Percentiles rank a stretch among this genome's conserved stretches.
Conservation (phyloP, 345 rosid genomes). For the Hypericum perforatum region DNA sequence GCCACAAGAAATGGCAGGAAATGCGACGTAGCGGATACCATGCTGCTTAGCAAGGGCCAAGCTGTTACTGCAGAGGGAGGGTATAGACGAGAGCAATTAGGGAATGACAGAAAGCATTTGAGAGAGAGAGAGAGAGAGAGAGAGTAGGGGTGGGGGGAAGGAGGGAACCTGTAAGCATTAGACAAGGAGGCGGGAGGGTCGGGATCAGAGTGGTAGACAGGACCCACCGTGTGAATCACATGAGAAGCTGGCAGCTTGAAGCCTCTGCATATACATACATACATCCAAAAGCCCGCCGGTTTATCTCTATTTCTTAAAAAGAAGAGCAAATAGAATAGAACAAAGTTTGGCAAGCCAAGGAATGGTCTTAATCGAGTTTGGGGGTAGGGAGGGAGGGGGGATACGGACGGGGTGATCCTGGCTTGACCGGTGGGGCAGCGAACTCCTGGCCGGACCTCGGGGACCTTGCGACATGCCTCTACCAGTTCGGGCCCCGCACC, state of each 20-base stretch:
- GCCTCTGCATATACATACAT: constrained; percentile 52
- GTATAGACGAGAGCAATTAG: constrained; percentile 8
- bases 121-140: neutral
- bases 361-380: neutral
- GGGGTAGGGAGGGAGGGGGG: neutral
- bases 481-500: constrained; percentile 73
- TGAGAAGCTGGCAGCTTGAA: constrained; percentile 63
- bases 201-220: constrained; percentile 39
- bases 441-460: constrained; percentile 51
- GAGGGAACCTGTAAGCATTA: constrained; percentile 48
- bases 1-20: constrained; percentile 87
- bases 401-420: constrained; percentile 70
- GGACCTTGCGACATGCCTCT: constrained; percentile 59
- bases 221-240: constrained; percentile 84
- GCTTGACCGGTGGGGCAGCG: constrained; percentile 88
- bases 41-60: constrained; percentile 59
- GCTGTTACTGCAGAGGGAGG: constrained; percentile 47
- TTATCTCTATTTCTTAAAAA: no score
- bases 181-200: constrained; percentile 45
- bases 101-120: neutral
- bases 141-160: neutral
- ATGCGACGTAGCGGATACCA: constrained; percentile 61
- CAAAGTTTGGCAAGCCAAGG: neutral
- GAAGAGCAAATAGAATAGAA: neutral
- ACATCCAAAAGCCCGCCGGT: no score